Evolutionary conservation across 768 basidiomycete species (phyloP), one percentile per base, ranked within the genome.

Genomic region (Lactarius quietus): DNA sequence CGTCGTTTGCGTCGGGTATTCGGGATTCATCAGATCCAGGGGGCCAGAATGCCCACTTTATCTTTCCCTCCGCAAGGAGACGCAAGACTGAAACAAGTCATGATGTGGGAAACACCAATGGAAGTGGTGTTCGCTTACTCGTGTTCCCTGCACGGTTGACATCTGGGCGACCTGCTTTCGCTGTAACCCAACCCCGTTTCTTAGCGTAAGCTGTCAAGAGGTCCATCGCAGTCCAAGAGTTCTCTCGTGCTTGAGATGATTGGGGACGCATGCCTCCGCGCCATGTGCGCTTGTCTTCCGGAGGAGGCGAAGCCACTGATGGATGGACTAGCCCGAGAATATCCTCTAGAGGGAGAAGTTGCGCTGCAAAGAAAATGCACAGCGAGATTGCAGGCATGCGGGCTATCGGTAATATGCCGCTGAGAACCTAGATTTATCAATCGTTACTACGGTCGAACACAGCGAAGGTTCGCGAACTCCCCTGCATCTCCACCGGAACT

Each of bases 121-220:
- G 57, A 63, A 63, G 28, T 33, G 60, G 31, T n/a, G 26, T 51
- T 60, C 9, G 84, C 92, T 74, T 74, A 94, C 94, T 87, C 14
- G 87, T 85, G 73, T 95, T 95, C 36, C 94, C 95, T 3, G 95
- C 92, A 48, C 95, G 84, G 72, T 93, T 88, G 28, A 90, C 78
- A 76, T 98, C 95, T 3, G 94, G 89, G 66, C 95, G 76, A 1
- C 93, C 95, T 6, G 92, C 92, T 75, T 94, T 91, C 12, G 95
- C 95, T 36, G 95, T 98, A 48, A 95, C 75, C 87, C 89, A 93
- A 23, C 91, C 89, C 73, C 89, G 92, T 63, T 81, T 78, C 57
- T 83, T 74, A 1, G 95, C 93, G 74, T 89, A 90, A 3, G 88
- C 86, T 6, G 82, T 85, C 66, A 97, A 81, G 57, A 98, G 81